A percentile compares a stretch with the other conserved stretches of the same genome.
Evolutionary conservation across 139 green algal species (phyloP).

Genomic region (Ettlia oleoabundans): DNA sequence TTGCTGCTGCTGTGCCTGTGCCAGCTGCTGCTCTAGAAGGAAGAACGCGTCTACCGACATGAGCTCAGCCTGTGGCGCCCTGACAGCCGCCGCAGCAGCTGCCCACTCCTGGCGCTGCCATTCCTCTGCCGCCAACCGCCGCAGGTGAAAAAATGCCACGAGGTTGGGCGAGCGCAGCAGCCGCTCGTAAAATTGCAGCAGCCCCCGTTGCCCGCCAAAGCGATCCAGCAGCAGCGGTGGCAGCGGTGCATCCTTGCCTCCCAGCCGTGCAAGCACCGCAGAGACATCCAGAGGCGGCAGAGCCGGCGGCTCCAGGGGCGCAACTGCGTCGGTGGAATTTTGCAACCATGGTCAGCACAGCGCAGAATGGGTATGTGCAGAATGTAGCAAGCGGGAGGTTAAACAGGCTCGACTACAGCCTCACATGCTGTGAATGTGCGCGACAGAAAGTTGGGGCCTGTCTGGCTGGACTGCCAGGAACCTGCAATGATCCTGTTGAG

Average conservation of each 20-base stretch:
- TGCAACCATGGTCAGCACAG: slow-evolving; percentile 9
- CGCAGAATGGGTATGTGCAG: too few relatives aligned
- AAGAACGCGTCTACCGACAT: slow-evolving; percentile 51
- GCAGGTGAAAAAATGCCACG: slow-evolving; percentile 8
- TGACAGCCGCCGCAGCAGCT: not conserved
- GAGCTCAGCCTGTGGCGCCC: slow-evolving; percentile 34
- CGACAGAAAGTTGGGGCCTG: too few relatives aligned
- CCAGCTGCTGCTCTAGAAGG: slow-evolving; percentile 41
- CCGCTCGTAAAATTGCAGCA: slow-evolving; percentile 27
- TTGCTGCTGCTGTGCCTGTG: slow-evolving; percentile 2
- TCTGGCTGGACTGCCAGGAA: too few relatives aligned
- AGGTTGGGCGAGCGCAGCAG: slow-evolving; percentile 17
- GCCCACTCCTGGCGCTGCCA: slow-evolving; percentile 29
- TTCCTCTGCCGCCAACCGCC: slow-evolving; percentile 9
- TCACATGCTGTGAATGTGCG: too few relatives aligned
- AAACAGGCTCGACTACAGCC: too few relatives aligned
- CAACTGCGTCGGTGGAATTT: slow-evolving; percentile 4
- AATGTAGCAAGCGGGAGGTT: too few relatives aligned
- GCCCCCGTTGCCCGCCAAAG: slow-evolving; percentile 35
- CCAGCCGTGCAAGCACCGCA: not conserved
- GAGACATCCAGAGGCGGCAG: slow-evolving; percentile 12
- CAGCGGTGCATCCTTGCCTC: not conserved
- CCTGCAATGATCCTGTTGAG: too few relatives aligned
- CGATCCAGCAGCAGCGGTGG: slow-evolving; percentile 19
- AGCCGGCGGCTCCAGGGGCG: not conserved